Percentiles rank a stretch among this genome's conserved stretches.
These are phyloP conservation scores for Huiozyma sinensis DNA, from an alignment of 805 yeast genomes.

Conservation along the genomic window DNA sequence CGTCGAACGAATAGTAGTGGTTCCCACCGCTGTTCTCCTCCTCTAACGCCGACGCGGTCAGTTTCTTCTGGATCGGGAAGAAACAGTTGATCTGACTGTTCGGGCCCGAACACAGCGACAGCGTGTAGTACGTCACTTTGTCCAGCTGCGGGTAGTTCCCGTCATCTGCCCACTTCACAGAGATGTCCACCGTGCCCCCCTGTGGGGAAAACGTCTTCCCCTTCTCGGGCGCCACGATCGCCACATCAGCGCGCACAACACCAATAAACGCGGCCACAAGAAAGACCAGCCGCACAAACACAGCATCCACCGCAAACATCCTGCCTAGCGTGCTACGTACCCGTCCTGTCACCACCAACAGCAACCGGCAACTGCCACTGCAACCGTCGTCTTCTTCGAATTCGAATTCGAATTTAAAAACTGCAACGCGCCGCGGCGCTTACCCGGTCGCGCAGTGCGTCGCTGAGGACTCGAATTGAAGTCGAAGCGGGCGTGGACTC, in stretches of 20 bases:
- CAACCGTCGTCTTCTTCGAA: background rate
- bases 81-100: constrained; percentile 37
- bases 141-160: constrained; percentile 37
- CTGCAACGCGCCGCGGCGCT: background rate
- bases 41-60: constrained; percentile 24
- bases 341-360: background rate
- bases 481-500: no score
- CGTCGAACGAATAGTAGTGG: constrained; percentile 27
- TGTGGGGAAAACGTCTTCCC: constrained; percentile 15
- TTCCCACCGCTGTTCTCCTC: constrained; percentile 12
- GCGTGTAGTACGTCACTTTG: constrained; percentile 35
- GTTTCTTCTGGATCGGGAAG: constrained; percentile 20
- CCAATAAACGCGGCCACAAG: background rate
- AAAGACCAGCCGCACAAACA: no score
- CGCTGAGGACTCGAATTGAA: no score
- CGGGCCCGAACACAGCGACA: constrained; percentile 62
- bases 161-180: constrained; percentile 46
- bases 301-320: no score
- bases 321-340: background rate
- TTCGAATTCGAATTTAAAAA: background rate
- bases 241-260: constrained; percentile 17
- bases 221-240: constrained; percentile 16
- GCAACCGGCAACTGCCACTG: no score
- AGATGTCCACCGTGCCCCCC: constrained; percentile 22
- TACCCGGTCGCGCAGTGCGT: background rate